Evolutionary conservation across 108 stramenopile species (phyloP), one percentile per base, ranked within the genome.

Genomic region (Pseudonitzschia multistriata): DNA sequence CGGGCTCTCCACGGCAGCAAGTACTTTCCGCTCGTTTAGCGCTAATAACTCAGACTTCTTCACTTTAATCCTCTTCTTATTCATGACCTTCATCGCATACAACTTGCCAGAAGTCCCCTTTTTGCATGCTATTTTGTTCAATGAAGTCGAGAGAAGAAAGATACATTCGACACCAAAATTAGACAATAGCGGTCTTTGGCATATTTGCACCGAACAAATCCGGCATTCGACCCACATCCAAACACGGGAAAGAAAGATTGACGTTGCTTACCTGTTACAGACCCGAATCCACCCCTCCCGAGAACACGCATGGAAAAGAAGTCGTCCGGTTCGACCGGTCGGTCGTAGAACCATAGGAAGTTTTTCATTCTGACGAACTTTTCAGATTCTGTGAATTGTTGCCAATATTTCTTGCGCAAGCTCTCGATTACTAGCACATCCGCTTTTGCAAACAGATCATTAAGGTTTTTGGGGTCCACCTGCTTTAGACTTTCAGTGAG

Each of bases 41-140:
- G 94, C 90, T 37, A 97, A 75, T 74, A 83, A 77, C 66, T 95
- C 91, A 17, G 96, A 88, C 72, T 96, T 93, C 49, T 96, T 94
- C 28, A 87, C 68, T 74, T 98, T 98, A 57, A 98, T 93, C 59
- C 95, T 81, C 50, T 88, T 93, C 79, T 96, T 97, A 83, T 96
- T 93, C 95, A 97, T 96, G 61, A 96, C 93, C 81, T 98, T 98
- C 97, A 98, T 98, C 14, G 97, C 97, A 70, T 96, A 98, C 19
- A 98, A 81, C 74, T 95, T 95, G 29, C 97, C 97, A 8, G 94
- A 93, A 8, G 93, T 91, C 62, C 96, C 89, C 61, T 94, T 94
- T 73, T 98, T 98, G 74, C 96, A 96, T 17, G 93, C 94, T 92
- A 61, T 59, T 59, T 13, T 21, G 31, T 29, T 71, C 39, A 37